Conservation (phyloP, 2,329 filamentous ascomycete species). For the Orbilia oligospora region DNA sequence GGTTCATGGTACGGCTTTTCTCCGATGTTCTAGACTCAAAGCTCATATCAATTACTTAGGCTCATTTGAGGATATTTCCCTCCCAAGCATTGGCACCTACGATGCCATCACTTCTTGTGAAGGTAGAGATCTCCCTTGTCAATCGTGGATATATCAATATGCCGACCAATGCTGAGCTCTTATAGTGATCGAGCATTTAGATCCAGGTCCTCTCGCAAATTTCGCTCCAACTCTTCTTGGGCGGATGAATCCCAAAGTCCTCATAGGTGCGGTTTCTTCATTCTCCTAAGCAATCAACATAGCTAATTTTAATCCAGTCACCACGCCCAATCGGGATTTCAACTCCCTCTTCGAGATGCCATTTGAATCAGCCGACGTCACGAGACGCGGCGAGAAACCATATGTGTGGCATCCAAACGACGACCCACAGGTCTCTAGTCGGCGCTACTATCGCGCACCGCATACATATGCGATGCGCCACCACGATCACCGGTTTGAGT, state of each 20-base stretch:
- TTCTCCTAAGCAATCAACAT: neutral
- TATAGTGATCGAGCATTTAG: conserved; percentile 64
- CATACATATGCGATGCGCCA: conserved; percentile 64
- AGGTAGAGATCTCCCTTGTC: conserved; percentile 45
- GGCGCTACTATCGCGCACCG: conserved; percentile 50
- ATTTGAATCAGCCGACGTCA: conserved; percentile 53
- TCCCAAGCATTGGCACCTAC: conserved; percentile 58
- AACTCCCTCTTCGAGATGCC: conserved; percentile 63
- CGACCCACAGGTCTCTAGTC: conserved; percentile 40
- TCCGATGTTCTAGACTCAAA: neutral
- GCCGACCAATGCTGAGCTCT: neutral
- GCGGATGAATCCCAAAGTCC: conserved; percentile 62
- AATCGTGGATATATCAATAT: conserved; percentile 22
- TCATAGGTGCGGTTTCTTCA: conserved; percentile 24
- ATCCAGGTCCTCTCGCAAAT: conserved; percentile 61
- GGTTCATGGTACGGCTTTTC: conserved; percentile 59
- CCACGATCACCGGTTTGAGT: conserved; percentile 64
- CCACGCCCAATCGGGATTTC: conserved; percentile 64
- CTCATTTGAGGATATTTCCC: conserved; percentile 62
- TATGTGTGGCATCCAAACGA: conserved; percentile 53
- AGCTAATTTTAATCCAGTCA: conserved; percentile 50
- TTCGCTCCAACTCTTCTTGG: conserved; percentile 62
- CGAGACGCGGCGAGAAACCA: conserved; percentile 27
- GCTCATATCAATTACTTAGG: neutral
- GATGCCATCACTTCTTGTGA: conserved; percentile 64